phyloP scores from a whole-genome alignment of 305 asterid genomes.

The Fraxinus baroniana region DNA sequence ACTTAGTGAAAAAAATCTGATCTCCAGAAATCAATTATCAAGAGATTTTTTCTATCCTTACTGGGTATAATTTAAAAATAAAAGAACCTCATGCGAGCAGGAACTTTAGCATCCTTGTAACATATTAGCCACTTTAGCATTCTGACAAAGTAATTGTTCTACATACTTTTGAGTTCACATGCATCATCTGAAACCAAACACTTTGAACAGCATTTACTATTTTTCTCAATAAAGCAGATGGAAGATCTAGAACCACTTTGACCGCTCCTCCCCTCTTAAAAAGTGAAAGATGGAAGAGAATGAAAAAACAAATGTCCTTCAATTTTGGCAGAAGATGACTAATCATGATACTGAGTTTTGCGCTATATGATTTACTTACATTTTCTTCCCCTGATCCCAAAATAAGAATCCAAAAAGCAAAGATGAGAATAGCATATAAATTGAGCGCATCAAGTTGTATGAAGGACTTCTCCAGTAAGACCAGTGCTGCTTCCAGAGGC shows the following conservation, averaged over 20 bases:
- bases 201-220: not conserved
- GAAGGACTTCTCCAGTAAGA: slow-evolving; percentile 72
- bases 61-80: not conserved
- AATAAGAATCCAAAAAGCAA: slow-evolving; percentile 44
- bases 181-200: not conserved
- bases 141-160: not conserved
- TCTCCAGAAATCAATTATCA: not conserved
- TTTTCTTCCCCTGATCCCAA: slow-evolving; percentile 50
- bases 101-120: not conserved
- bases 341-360: not conserved
- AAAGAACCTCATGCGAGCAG: not conserved
- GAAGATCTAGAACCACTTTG: not conserved
- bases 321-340: not conserved
- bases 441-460: slow-evolving; percentile 52
- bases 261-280: not conserved
- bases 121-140: not conserved
- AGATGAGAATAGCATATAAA: slow-evolving; percentile 39
- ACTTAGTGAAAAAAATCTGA: not conserved
- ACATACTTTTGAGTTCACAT: not conserved
- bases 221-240: not conserved
- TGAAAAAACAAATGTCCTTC: not conserved
- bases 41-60: not conserved
- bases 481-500: slow-evolving; percentile 69
- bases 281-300: not conserved
- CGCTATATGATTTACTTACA: slow-evolving; percentile 34